Evolutionary conservation across 1,284 basidiomycete species (phyloP), one percentile per base, ranked within the genome.

Genomic region (Boletellus deceptivus): DNA sequence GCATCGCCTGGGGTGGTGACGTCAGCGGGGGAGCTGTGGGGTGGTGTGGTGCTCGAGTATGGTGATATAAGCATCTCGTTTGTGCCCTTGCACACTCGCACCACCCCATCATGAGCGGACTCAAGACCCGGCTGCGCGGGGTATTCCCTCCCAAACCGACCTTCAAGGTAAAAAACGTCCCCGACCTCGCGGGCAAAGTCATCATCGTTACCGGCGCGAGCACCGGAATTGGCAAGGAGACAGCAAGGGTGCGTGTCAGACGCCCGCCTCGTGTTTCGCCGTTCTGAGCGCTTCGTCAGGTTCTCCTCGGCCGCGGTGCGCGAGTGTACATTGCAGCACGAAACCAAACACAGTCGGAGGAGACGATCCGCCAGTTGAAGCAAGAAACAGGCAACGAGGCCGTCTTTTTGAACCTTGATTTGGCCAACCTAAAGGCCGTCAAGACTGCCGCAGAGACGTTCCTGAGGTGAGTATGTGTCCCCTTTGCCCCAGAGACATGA

Each of bases 291-390:
- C 29, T 25, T 25, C 16, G 8, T 14, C 18, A 75, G 74, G 74
- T 68, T 8, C 72, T 84, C 16, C 72, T 83, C 34, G 49, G 65
- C 14, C 74, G 74, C 47, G 76, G 78, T 35, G 82, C 81, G 2
- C 82, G 72, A 38, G 84, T 87, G 8, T 84, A 84, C 60, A 71
- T 86, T 51, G 79, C 78, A 3, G 71, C 74, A 5, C 73, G 84
- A 13, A 74, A 68, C 56, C 62, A 67, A 49, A 53, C 63, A 16
- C 78, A 76, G 46, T 77, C 77, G 0, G 54, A 69, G 16, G 68
- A 67, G 1, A 78, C 80, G 2, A 82, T 86, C 43, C 62, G 68
- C 10, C 68, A 76, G 49, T 71, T 86, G 45, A 71, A 73, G 54
- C 27, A 65, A 24, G 69, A 67, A 43, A 76, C 72, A 0, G 65